A percentile compares a stretch with the other conserved stretches of the same genome.
These are phyloP conservation scores for Intubia oerlemansii DNA, from an alignment of 2,329 filamentous ascomycete species.

Conservation along the genomic window DNA sequence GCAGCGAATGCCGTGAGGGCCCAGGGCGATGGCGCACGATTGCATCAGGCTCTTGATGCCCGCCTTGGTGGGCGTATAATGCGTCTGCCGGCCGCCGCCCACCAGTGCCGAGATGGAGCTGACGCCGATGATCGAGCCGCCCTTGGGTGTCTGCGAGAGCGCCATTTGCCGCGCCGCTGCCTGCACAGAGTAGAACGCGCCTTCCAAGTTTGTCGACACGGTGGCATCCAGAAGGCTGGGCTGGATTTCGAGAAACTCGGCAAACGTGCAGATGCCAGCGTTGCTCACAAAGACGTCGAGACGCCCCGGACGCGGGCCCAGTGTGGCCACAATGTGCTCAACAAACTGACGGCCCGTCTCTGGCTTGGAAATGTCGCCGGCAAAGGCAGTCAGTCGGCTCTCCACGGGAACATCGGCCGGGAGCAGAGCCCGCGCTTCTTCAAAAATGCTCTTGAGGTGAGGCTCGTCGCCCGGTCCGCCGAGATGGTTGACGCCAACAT, in stretches of 20 bases:
- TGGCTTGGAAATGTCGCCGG: constrained; percentile 4
- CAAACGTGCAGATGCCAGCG: constrained; percentile 74
- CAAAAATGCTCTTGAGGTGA: constrained; percentile 3
- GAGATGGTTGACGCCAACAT: constrained; percentile 6
- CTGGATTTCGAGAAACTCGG: constrained; percentile 59
- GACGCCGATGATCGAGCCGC: constrained; percentile 46
- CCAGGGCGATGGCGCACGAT: constrained; percentile 42
- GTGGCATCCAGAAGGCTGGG: constrained; percentile 51
- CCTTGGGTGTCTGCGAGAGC: constrained; percentile 32
- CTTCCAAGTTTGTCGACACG: constrained; percentile 61
- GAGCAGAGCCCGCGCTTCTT: constrained; percentile 2
- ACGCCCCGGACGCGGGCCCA: constrained; percentile 19
- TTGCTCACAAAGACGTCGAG: constrained; percentile 72
- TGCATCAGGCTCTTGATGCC: constrained; percentile 49
- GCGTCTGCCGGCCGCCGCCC: constrained; percentile 44
- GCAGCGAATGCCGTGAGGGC: constrained; percentile 42
- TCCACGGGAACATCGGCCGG: background rate
- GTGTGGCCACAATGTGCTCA: constrained; percentile 2
- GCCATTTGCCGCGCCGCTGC: constrained; percentile 73
- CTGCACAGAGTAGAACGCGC: constrained; percentile 76
- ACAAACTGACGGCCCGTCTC: constrained; percentile 4
- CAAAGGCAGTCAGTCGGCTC: constrained; percentile 1
- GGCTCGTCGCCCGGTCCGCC: constrained; percentile 5
- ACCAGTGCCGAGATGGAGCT: constrained; percentile 32
- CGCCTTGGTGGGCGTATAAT: constrained; percentile 56